phyloP scores from a whole-genome alignment of 495 filamentous ascomycete genomes.

The Penicillium paxilli region DNA sequence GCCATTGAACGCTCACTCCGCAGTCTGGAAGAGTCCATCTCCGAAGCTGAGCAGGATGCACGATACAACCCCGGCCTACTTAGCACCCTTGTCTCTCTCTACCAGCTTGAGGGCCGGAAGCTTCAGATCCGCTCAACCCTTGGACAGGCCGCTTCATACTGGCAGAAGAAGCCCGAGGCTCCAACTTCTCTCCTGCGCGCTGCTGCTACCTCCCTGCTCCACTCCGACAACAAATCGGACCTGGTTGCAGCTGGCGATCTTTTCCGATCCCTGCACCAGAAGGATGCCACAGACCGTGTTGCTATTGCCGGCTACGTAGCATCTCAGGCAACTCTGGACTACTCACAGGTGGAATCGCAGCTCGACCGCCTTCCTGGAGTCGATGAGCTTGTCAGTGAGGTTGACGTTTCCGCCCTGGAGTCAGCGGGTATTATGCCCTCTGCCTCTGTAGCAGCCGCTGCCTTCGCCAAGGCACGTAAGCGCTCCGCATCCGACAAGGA shows the following conservation, averaged over 20 bases:
- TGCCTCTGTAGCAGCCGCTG: slow-evolving; percentile 39
- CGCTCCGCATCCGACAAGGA: slow-evolving; percentile 54
- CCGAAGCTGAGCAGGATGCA: slow-evolving; percentile 61
- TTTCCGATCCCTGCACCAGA: slow-evolving; percentile 65
- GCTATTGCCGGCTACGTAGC: slow-evolving; percentile 82
- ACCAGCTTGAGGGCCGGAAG: slow-evolving; percentile 76
- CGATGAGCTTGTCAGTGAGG: slow-evolving; percentile 60
- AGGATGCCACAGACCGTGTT: slow-evolving; percentile 61
- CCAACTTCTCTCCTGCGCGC: slow-evolving; percentile 68
- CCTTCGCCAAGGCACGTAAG: slow-evolving; percentile 53
- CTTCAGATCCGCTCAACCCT: slow-evolving; percentile 68
- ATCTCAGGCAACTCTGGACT: slow-evolving; percentile 69
- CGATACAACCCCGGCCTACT: slow-evolving; percentile 86
- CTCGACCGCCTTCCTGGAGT: slow-evolving; percentile 65
- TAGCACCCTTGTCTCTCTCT: slow-evolving; percentile 78
- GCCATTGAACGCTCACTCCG: slow-evolving; percentile 74
- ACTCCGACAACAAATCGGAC: slow-evolving; percentile 67
- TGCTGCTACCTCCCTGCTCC: slow-evolving; percentile 75
- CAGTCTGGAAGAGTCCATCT: slow-evolving; percentile 66
- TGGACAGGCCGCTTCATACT: slow-evolving; percentile 79
- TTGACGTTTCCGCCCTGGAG: slow-evolving; percentile 72
- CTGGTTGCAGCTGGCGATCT: slow-evolving; percentile 67
- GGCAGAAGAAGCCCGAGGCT: slow-evolving; percentile 58
- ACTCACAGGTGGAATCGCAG: slow-evolving; percentile 58
- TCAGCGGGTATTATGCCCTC: slow-evolving; percentile 71